Evolutionary conservation across 2,329 filamentous ascomycete species (phyloP).

Genomic region (Diplodia intermedia): DNA sequence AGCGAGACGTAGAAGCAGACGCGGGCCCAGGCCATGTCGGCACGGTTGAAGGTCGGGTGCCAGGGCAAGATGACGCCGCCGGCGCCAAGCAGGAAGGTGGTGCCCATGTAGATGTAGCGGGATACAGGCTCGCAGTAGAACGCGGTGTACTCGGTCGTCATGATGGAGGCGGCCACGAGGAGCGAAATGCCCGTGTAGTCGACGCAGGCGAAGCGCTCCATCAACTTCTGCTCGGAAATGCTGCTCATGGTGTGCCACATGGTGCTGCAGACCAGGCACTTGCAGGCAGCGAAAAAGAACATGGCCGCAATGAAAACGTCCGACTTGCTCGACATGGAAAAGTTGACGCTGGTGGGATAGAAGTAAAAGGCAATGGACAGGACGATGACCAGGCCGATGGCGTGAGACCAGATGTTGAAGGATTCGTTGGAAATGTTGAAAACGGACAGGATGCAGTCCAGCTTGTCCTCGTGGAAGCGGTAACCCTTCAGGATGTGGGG

Average conservation of each 20-base stretch:
- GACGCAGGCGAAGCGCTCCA: slow-evolving; percentile 96
- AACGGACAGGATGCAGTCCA: slow-evolving; percentile 84
- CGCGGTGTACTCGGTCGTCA: slow-evolving; percentile 97
- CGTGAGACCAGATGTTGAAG: slow-evolving; percentile 98
- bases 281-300: slow-evolving; percentile 95
- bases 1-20: slow-evolving; percentile 92
- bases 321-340: slow-evolving; percentile 81
- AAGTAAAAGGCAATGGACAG: slow-evolving; percentile 92
- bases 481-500: slow-evolving; percentile 92
- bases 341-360: slow-evolving; percentile 87
- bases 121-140: slow-evolving; percentile 96
- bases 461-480: slow-evolving; percentile 89
- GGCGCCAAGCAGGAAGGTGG: slow-evolving; percentile 81
- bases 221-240: slow-evolving; percentile 84
- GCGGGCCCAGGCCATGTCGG: slow-evolving; percentile 90
- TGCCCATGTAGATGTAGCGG: slow-evolving; percentile 82
- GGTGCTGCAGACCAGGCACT: slow-evolving; percentile 92
- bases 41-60: slow-evolving; percentile 92
- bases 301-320: slow-evolving; percentile 90
- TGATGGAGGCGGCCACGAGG: slow-evolving; percentile 92
- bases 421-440: slow-evolving; percentile 89
- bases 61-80: slow-evolving; percentile 91
- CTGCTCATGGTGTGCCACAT: slow-evolving; percentile 99
- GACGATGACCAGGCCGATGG: slow-evolving; percentile 85
- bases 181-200: slow-evolving; percentile 98